A percentile compares a stretch with the other conserved stretches of the same genome.
These are phyloP conservation scores for Alternaria infectoria DNA, from an alignment of 2,329 filamentous ascomycete genomes.

Conservation along the genomic window DNA sequence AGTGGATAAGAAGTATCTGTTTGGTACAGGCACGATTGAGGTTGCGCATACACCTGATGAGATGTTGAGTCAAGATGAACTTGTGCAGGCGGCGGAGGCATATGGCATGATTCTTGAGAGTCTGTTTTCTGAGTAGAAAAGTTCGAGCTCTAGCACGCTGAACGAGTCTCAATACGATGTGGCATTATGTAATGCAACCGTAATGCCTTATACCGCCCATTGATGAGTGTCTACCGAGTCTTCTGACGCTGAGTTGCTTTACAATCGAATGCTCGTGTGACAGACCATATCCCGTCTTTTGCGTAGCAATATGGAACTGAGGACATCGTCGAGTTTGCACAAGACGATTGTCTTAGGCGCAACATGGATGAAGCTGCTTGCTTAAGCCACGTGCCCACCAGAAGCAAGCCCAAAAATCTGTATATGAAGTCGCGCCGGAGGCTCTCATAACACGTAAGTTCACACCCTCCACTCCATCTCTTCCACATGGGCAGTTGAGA, in stretches of 20 bases:
- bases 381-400: too few species aligned
- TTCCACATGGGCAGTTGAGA: background rate
- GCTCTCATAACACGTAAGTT: background rate
- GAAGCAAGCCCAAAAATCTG: background rate
- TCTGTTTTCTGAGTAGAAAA: conserved; percentile 17
- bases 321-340: background rate
- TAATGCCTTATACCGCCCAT: background rate
- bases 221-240: accelerated
- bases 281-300: background rate
- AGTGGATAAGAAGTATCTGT: conserved; percentile 30
- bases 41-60: conserved; percentile 32
- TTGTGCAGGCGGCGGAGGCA: conserved; percentile 30
- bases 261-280: background rate
- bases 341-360: background rate
- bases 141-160: background rate
- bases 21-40: conserved; percentile 28
- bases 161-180: background rate
- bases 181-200: background rate
- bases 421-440: background rate
- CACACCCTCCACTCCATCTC: background rate
- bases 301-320: too few species aligned
- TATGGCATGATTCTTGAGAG: conserved; percentile 29
- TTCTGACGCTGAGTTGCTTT: too few species aligned
- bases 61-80: conserved; percentile 25
- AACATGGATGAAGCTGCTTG: background rate